Evolutionary conservation across 768 basidiomycete genomes (phyloP).

Genomic region (Epithele typhae): DNA sequence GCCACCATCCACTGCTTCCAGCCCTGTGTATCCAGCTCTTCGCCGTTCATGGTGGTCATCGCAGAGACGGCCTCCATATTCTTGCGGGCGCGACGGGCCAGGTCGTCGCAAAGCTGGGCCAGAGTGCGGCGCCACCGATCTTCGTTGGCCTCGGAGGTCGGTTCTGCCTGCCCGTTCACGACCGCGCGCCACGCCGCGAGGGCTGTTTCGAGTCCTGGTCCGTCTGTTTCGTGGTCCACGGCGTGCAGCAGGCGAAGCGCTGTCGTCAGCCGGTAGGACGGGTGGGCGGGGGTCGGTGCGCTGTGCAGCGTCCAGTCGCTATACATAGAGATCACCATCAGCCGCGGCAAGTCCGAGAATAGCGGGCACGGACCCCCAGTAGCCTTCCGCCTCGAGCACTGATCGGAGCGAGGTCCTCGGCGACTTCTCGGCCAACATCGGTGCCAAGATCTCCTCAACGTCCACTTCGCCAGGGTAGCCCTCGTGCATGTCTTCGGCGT

Average conservation of each 20-base stretch:
- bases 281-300: conserved; percentile 56
- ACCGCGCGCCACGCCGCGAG: conserved; percentile 53
- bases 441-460: conserved; percentile 50
- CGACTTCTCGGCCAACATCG: conserved; percentile 39
- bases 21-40: not conserved
- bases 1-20: conserved; percentile 34
- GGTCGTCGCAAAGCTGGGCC: conserved; percentile 35
- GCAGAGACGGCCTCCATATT: conserved; percentile 22
- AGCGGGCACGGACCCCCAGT: conserved; percentile 68
- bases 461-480: conserved; percentile 54
- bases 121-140: conserved; percentile 23
- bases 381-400: conserved; percentile 57
- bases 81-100: conserved; percentile 44
- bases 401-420: conserved; percentile 44
- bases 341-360: not conserved
- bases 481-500: conserved; percentile 22
- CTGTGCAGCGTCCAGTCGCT: conserved; percentile 82
- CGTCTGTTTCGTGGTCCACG: conserved; percentile 23
- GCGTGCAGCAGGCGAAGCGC: conserved; percentile 65
- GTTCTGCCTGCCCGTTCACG: conserved; percentile 24
- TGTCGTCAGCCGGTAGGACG: conserved; percentile 76
- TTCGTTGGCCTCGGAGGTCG: conserved; percentile 27
- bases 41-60: conserved; percentile 9
- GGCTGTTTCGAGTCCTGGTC: conserved; percentile 25
- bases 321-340: not conserved